Conservation (phyloP, 2,329 filamentous ascomycete genomes). For the Colletotrichum sp. region DNA sequence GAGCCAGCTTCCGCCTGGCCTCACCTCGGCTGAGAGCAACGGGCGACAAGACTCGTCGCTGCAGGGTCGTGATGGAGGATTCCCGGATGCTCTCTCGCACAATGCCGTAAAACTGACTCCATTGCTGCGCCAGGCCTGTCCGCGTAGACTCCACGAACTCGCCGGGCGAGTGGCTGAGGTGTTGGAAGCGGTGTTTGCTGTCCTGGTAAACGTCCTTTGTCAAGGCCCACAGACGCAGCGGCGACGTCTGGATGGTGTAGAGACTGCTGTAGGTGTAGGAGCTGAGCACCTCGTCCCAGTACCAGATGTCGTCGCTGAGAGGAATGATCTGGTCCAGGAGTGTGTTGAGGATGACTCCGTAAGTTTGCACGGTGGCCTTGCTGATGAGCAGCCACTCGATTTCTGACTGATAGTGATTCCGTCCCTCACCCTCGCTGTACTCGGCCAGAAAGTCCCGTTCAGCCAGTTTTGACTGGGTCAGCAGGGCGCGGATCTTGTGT, state of each 20-base stretch:
- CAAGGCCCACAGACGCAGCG: constrained; percentile 76
- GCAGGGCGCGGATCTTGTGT: constrained; percentile 63
- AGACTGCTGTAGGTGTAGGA: constrained; percentile 80
- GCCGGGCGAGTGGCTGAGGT: constrained; percentile 26
- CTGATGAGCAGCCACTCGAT: constrained; percentile 90
- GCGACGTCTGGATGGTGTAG: constrained; percentile 87
- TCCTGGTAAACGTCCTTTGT: constrained; percentile 72
- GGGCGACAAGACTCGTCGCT: constrained; percentile 76
- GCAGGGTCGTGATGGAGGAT: constrained; percentile 73
- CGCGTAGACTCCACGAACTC: constrained; percentile 40
- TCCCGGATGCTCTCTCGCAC: constrained; percentile 79
- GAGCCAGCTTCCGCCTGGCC: constrained; percentile 74
- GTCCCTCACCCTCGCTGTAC: constrained; percentile 26
- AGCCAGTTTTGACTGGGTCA: constrained; percentile 66
- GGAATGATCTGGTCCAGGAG: constrained; percentile 84
- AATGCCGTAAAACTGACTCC: constrained; percentile 79
- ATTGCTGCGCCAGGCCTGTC: constrained; percentile 53
- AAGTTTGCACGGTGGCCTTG: constrained; percentile 91
- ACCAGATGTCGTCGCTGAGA: constrained; percentile 87
- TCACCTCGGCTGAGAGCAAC: constrained; percentile 78
- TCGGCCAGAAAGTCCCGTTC: constrained; percentile 31
- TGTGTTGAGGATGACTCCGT: constrained; percentile 78
- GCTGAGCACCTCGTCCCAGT: constrained; percentile 89
- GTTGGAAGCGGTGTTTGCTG: constrained; percentile 42
- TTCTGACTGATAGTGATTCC: constrained; percentile 61